Evolutionary conservation across 345 rosid species (phyloP), one percentile per base, ranked within the genome.

Genomic region (Crucihimalaya himalaica): DNA sequence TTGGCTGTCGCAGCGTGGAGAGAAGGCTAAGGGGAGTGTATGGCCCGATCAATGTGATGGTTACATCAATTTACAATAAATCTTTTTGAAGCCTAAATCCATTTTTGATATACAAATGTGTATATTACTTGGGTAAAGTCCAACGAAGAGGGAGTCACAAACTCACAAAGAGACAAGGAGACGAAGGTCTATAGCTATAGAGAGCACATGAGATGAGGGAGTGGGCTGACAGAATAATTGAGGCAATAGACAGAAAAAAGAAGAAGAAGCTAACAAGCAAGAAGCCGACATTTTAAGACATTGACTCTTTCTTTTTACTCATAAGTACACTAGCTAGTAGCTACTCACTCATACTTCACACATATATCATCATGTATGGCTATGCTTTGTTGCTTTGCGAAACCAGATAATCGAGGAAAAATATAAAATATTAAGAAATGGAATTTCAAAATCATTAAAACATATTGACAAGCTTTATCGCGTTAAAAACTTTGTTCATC

Each of bases 131-230:
- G 46, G 59, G 71, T 63, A 55, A 31, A 46, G 8, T 73, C 71
- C 71, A 73, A 34, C 18, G 65, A 65, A 56, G 51, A 67, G 27
- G 5, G 72, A 20, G 57, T 18, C 31, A 43, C 63, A 63, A 63
- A 43, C 8, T 40, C 53, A 45, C 55, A 73, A 64, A 43, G 37
- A 54, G 64, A 57, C 78, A 74, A 65, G 23, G 27, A 66, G 60
- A 57, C 31, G 10, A 56, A 31, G 50, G 58, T 56, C 12, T 45
- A 35, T 73, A 32, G 31, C 40, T 34, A 46, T 21, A 34, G 65
- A 12, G 71, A 55, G 71, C 66, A 74, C 78, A 74, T 74, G 72
- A 57, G 66, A 23, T 64, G 70, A 63, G 20, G 64, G 64, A 54
- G 23, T 74, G 72, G 72, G 43, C 18, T 25, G 32, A 46, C 47